These are phyloP conservation scores for Cercospora janseana DNA, from an alignment of 2,329 filamentous ascomycete species.

Conservation along the genomic window DNA sequence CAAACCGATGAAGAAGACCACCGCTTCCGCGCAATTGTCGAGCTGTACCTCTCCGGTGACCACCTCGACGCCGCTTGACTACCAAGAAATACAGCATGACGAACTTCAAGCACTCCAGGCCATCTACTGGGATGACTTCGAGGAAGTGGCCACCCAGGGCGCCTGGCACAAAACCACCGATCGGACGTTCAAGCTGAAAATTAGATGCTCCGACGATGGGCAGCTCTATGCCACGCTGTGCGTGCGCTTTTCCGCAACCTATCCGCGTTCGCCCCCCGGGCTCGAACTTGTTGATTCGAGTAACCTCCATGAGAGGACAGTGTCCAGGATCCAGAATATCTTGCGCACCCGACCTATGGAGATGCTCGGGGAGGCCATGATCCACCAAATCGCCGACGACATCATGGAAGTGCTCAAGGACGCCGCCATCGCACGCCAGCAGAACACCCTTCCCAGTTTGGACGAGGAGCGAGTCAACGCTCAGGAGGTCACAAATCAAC, in stretches of 20 bases:
- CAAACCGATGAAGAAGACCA: slow-evolving; percentile 45
- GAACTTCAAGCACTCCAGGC: slow-evolving; percentile 82
- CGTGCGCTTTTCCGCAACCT: slow-evolving; percentile 82
- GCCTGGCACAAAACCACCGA: slow-evolving; percentile 87
- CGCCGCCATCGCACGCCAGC: slow-evolving; percentile 72
- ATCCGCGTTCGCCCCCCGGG: slow-evolving; percentile 78
- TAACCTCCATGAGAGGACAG: slow-evolving; percentile 66
- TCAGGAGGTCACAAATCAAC: slow-evolving; percentile 66
- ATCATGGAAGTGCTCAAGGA: slow-evolving; percentile 76
- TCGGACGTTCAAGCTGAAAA: slow-evolving; percentile 74
- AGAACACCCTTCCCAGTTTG: slow-evolving; percentile 74
- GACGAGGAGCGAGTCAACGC: slow-evolving; percentile 85
- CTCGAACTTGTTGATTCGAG: slow-evolving; percentile 65
- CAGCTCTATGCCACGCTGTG: slow-evolving; percentile 70
- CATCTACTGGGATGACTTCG: slow-evolving; percentile 87
- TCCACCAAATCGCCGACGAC: slow-evolving; percentile 59
- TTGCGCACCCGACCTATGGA: slow-evolving; percentile 67
- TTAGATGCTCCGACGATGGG: slow-evolving; percentile 71
- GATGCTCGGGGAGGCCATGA: slow-evolving; percentile 63
- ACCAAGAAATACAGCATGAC: slow-evolving; percentile 81
- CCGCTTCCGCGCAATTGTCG: slow-evolving; percentile 24
- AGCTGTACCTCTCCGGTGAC: slow-evolving; percentile 19
- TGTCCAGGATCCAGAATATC: slow-evolving; percentile 68
- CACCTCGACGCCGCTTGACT: slow-evolving; percentile 53
- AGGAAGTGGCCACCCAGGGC: slow-evolving; percentile 63